phyloP scores from a whole-genome alignment of 2,329 filamentous ascomycete species.

The Phialocephala sp. region DNA sequence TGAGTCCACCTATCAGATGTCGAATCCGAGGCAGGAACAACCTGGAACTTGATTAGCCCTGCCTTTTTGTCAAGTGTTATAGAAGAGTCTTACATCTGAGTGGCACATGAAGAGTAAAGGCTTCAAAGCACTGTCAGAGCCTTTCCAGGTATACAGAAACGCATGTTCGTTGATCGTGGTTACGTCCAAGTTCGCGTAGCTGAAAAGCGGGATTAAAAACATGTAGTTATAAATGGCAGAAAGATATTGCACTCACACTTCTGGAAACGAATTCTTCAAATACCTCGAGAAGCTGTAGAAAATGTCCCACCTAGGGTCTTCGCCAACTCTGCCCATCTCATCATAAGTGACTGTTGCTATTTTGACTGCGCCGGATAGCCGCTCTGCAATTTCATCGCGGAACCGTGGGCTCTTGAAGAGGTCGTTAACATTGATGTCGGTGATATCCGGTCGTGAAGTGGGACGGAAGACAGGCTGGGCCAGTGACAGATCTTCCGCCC shows the following conservation, averaged over 20 bases:
- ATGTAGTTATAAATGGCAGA: neutral
- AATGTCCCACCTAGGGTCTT: conserved; percentile 59
- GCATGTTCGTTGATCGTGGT: conserved; percentile 65
- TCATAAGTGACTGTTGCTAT: conserved; percentile 62
- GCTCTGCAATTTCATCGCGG: conserved; percentile 21
- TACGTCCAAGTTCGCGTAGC: conserved; percentile 29
- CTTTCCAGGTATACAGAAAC: conserved; percentile 63
- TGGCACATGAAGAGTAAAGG: conserved; percentile 60
- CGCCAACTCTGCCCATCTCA: conserved; percentile 58
- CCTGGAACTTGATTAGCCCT: conserved; percentile 30
- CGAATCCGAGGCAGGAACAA: conserved; percentile 55
- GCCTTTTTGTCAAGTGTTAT: neutral
- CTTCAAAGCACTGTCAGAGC: conserved; percentile 56
- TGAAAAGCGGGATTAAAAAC: conserved; percentile 5
- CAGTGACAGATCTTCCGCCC: neutral
- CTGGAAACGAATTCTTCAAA: conserved; percentile 56
- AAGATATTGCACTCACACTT: conserved; percentile 46
- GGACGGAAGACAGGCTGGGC: conserved; percentile 14
- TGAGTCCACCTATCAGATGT: conserved; percentile 56
- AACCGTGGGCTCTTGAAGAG: conserved; percentile 19
- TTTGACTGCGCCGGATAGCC: conserved; percentile 52
- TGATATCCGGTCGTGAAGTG: conserved; percentile 1
- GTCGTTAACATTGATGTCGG: conserved; percentile 12
- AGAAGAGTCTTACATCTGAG: conserved; percentile 48
- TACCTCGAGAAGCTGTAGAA: conserved; percentile 57